Base-by-base conservation (phyloP, 2,329 filamentous ascomycete species). In the Sordariomycetes sp. region DNA sequence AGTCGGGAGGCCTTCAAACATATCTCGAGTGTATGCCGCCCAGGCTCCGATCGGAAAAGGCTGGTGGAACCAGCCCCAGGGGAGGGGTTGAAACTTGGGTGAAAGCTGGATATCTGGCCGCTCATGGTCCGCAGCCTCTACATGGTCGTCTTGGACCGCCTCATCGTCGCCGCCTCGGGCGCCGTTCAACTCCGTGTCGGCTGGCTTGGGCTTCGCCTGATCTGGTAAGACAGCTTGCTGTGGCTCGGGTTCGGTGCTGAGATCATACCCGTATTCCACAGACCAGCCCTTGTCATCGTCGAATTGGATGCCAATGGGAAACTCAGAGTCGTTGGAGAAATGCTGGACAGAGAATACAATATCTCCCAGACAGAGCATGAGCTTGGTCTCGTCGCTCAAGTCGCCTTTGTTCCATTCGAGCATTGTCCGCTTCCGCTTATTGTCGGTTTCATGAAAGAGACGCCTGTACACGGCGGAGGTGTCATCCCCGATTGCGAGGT, bases 41-140 rank as follows among this genome's bases (percentile, higher is more conserved):
- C 56, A 58, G 11, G 35, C 35, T n/a, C 56, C 56, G 12, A 34
- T 58, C 18, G 71, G 71, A 25, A 66, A 71, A 0, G 71, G 71
- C 0, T 67, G 71, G 46, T 71, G 68, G 59, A 80, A 77, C 69
- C 77, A 79, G 18, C 71, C 70, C 80, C 80, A 82, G 1, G 80
- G 79, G 40, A 81, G 69, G 54, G 67, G 67, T 25, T 68, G 67
- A 59, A 72, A 71, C 54, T 67, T 70, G 34, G 32, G 53, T 20
- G 46, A 50, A 24, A 50, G 20, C 46, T 50, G n/a, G 8, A 20
- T 11, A 24, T 20, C n/a, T 5, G n/a, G 46, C 7, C 3, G 46
- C 20, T 24, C 46, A 20, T 11, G 6, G 22, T 24, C 46, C 20
- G 22, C 22, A 8, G 46, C 46, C 18, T 11, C 3, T 24, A 22